Conservation (phyloP, 345 rosid species). For the Angophora floribunda region DNA sequence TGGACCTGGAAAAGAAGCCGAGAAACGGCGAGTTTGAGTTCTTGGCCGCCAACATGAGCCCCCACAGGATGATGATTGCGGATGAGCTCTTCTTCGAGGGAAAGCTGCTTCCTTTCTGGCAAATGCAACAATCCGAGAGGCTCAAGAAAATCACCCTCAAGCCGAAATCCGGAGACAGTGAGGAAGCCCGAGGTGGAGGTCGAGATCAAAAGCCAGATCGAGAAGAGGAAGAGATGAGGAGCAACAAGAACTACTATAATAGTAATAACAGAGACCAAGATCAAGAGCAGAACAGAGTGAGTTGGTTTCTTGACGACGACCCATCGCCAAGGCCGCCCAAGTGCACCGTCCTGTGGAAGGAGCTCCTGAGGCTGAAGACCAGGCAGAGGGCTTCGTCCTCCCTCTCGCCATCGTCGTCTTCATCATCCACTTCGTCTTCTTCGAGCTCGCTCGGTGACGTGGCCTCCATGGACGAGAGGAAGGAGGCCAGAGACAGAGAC, state of each 20-base stretch:
- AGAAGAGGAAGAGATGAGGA: not conserved
- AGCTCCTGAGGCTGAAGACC: slow-evolving; percentile 67
- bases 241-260: not conserved
- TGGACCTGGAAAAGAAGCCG: slow-evolving; percentile 20
- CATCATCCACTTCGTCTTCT: slow-evolving; percentile 13
- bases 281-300: slow-evolving; percentile 11
- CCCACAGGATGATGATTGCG: slow-evolving; percentile 55
- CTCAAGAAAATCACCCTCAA: slow-evolving; percentile 39
- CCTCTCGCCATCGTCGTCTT: slow-evolving; percentile 54
- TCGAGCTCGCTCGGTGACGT: not conserved
- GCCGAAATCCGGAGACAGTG: slow-evolving; percentile 23
- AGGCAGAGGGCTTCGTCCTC: slow-evolving; percentile 40
- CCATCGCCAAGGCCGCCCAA: slow-evolving; percentile 97
- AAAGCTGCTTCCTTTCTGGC: slow-evolving; percentile 82
- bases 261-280: slow-evolving; percentile 19
- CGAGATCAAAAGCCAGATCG: not conserved
- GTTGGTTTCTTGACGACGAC: slow-evolving; percentile 85
- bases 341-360: slow-evolving; percentile 92
- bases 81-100: slow-evolving; percentile 90
- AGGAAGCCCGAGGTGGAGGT: slow-evolving; percentile 5
- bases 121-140: slow-evolving; percentile 61
- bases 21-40: slow-evolving; percentile 70
- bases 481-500: not conserved
- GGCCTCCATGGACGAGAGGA: not conserved
- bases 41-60: slow-evolving; percentile 34